Evolutionary conservation across 495 filamentous ascomycete genomes (phyloP).

Genomic region (Parathielavia hyrcaniae): DNA sequence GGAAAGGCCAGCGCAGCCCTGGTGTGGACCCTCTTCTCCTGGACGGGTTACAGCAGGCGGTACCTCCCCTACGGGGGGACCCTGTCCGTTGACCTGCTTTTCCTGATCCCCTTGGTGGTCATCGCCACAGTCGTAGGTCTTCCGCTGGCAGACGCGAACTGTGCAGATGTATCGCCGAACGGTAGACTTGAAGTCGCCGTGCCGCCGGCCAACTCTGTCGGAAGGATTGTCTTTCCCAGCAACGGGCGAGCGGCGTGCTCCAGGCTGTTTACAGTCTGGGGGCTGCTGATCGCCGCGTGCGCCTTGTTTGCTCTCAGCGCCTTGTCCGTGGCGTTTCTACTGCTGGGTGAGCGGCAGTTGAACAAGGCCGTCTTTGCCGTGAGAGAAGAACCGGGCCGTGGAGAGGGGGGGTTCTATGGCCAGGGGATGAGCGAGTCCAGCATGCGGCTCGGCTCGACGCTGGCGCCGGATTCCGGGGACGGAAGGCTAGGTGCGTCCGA

Average conservation of each 20-base stretch:
- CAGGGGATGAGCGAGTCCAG: background rate
- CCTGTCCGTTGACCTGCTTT: constrained; percentile 55
- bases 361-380: constrained; percentile 1
- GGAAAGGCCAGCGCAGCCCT: constrained; percentile 66
- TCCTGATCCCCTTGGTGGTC: constrained; percentile 66
- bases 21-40: constrained; percentile 68
- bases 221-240: background rate
- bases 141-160: constrained; percentile 39
- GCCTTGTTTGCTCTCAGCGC: constrained; percentile 14
- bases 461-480: background rate
- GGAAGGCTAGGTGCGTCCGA: background rate
- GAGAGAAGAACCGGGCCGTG: background rate
- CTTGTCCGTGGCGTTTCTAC: constrained; percentile 6
- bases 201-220: background rate
- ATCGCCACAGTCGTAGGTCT: constrained; percentile 67
- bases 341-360: constrained; percentile 8
- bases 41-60: constrained; percentile 68
- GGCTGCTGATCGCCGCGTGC: constrained; percentile 9
- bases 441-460: background rate
- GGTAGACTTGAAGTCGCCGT: constrained; percentile 4
- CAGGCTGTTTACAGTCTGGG: constrained; percentile 18
- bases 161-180: background rate
- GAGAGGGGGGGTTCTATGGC: background rate
- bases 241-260: constrained; percentile 11
- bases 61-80: constrained; percentile 67